Evolutionary conservation across 1,284 basidiomycete species (phyloP), one percentile per base, ranked within the genome.

Genomic region (Leccinum fallax): DNA sequence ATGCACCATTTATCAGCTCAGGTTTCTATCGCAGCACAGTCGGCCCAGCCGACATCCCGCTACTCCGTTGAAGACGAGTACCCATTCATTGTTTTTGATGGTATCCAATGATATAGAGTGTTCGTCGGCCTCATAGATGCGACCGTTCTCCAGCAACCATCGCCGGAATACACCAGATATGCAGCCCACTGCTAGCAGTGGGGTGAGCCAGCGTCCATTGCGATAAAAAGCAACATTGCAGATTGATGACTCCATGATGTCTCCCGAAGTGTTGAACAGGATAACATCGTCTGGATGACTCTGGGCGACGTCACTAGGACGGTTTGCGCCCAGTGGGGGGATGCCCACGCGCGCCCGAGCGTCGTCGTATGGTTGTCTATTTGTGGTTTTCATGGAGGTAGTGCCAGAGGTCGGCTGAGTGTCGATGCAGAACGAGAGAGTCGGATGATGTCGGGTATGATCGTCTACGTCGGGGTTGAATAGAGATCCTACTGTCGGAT

Each of bases 61-160:
- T 8, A 90, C 85, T 6, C 85, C 86, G 67, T 93, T 93, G 69
- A 86, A 88, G 24, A 89, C 74, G 53, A 93, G 77, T 2, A 90
- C 82, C 75, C 79, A 84, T 67, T 92, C 89, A 15, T 85, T 84
- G 19, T 81, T 70, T 52, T 72, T 66, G n/a, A 90, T 70, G 34
- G 70, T 73, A 40, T 80, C 77, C 63, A 73, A 77, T 21, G 69
- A 79, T 56, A 90, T 67, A 13, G 76, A 70, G 28, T 67, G 74
- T 58, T 77, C 73, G 34, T 70, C 69, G 49, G 81, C 83, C 68
- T 85, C 82, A 15, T 73, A 67, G 48, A 90, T 79, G 3, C 79
- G 78, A n/a, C 79, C 80, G 53, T 85, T 79, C 60, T 86, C 83
- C 26, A 93, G 74, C 5, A 93, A 73, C 81, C 83, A 88, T 40